A percentile compares a stretch with the other conserved stretches of the same genome.
Conservation (phyloP, 2,329 filamentous ascomycete species). For the Fusarium sp. region DNA sequence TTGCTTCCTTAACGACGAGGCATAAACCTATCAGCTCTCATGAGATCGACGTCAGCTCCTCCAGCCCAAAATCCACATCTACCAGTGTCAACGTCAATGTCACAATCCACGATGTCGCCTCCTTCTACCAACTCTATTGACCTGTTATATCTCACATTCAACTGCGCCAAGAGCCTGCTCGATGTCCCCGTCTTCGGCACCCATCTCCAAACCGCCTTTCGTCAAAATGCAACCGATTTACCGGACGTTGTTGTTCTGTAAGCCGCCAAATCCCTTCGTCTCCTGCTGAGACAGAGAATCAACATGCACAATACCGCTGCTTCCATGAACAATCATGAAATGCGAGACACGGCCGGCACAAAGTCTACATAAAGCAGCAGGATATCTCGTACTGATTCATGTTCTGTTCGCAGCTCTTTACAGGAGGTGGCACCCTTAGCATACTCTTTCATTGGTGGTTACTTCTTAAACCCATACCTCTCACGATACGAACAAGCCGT, state of each 20-base stretch:
- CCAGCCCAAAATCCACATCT: not conserved
- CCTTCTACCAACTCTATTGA: slow-evolving; percentile 63
- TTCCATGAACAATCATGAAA: slow-evolving; percentile 18
- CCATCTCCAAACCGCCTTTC: slow-evolving; percentile 73
- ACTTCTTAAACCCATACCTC: slow-evolving; percentile 81
- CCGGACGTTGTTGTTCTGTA: slow-evolving; percentile 69
- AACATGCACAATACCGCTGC: slow-evolving; percentile 5
- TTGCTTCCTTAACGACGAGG: not conserved
- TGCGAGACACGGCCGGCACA: not conserved
- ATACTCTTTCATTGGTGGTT: slow-evolving; percentile 86
- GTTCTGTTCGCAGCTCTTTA: slow-evolving; percentile 68
- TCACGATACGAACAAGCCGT: slow-evolving; percentile 77
- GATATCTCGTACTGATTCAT: slow-evolving; percentile 37
- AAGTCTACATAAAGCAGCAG: slow-evolving; percentile 1
- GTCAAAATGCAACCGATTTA: slow-evolving; percentile 57
- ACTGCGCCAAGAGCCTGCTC: slow-evolving; percentile 81
- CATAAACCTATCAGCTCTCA: not conserved
- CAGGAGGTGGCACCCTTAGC: slow-evolving; percentile 91
- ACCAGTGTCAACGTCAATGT: slow-evolving; percentile 5
- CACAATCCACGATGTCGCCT: slow-evolving; percentile 49
- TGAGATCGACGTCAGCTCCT: slow-evolving; percentile 15
- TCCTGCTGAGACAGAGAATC: slow-evolving; percentile 8
- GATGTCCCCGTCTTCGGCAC: slow-evolving; percentile 76
- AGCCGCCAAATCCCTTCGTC: slow-evolving; percentile 48
- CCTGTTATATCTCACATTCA: slow-evolving; percentile 87